Base-by-base conservation (phyloP, 306 rosid genomes). In the Dalbergia oliveri region DNA sequence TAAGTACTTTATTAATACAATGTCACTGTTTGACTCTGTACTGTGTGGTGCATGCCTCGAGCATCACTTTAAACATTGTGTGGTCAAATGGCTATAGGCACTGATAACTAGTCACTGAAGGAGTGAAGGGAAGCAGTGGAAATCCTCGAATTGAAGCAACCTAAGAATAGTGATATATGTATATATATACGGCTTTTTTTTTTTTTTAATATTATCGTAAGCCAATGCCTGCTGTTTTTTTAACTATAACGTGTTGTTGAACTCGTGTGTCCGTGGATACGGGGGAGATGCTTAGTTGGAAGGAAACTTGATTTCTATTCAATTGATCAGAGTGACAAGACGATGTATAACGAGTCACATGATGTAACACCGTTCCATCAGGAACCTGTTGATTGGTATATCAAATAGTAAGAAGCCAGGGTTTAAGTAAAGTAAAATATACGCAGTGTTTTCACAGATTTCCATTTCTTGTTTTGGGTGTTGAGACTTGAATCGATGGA, bases 61-160 rank as follows among this genome's bases (percentile, higher is more conserved):
- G 68, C 18, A 67, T 66, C 34, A 11, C 8, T 69, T 3, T 74
- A 23, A 19, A 23, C 9, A 69, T 19, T 76, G 54, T 51, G 59
- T 19, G 57, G 78, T 77, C 62, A 71, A 77, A 77, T 44, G 61
- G 49, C 16, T 9, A 45, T 16, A 11, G 82, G 79, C 75, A 82
- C 76, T 57, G 73, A 74, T 69, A 72, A 72, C 71, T 75, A 73
- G 88, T 50, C 75, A 77, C 71, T 50, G 83, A 81, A 77, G 54
- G 11, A 9, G 23, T 21, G 11, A 5, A 35, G 0, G 33, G 63
- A 81, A 66, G 54, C 78, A 73, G 62, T 66, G 61, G 12, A 61
- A 8, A 51, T 66, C 21, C 59, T 54, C 59, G 66, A 26, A 26
- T 26, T 26, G 31, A 67, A 56, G 68, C 66, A 56, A 78, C 62